Conservation (phyloP, 108 stramenopile genomes). For the Parietichytrium sp. region DNA sequence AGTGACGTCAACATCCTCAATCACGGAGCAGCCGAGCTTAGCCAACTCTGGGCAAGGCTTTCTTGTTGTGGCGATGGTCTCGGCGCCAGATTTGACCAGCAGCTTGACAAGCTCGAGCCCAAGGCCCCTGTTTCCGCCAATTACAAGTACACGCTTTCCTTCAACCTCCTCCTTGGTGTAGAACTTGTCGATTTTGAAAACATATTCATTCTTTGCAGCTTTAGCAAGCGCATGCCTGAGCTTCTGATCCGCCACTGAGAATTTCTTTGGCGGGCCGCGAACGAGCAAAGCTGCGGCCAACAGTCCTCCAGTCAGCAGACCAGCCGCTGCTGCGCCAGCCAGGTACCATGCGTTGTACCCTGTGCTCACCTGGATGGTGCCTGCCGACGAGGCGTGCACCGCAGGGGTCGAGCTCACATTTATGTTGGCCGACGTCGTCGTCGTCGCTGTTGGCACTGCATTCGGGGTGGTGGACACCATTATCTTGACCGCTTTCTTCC, state of each 20-base stretch:
- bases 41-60: constrained; percentile 61
- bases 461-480: too few species aligned
- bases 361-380: too few species aligned
- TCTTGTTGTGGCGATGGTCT: constrained; percentile 72
- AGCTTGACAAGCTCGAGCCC: constrained; percentile 77
- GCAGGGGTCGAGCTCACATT: too few species aligned
- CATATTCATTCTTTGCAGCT: constrained; percentile 66
- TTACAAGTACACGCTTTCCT: constrained; percentile 76
- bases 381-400: too few species aligned
- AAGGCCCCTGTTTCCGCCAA: constrained; percentile 80
- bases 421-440: too few species aligned
- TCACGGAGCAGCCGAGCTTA: constrained; percentile 69
- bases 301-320: too few species aligned
- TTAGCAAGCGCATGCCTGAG: constrained; percentile 71
- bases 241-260: constrained; percentile 74
- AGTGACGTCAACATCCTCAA: constrained; percentile 75
- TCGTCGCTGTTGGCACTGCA: too few species aligned
- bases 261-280: too few species aligned
- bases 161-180: constrained; percentile 66
- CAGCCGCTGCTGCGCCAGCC: too few species aligned
- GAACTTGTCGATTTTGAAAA: constrained; percentile 67
- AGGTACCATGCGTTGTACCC: too few species aligned
- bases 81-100: constrained; percentile 70
- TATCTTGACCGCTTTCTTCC: too few species aligned
- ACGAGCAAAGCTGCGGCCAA: too few species aligned